Base-by-base conservation (phyloP, 2,329 filamentous ascomycete species). In the Talaromyces islandicus region DNA sequence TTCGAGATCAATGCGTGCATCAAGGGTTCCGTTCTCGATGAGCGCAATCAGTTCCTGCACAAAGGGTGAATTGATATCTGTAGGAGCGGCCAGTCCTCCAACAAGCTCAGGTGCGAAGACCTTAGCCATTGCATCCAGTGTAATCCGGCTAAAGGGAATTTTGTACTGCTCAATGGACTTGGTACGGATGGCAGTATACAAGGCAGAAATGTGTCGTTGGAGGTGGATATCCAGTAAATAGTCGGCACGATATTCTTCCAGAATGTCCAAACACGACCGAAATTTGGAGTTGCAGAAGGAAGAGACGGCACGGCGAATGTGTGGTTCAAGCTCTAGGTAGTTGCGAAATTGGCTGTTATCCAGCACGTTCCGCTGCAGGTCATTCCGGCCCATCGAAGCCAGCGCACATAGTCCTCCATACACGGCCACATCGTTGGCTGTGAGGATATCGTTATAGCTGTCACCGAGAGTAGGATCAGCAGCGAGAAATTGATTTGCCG, bases 141-240 rank as follows among this genome's bases (percentile, higher is more conserved):
- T 92, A 63, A 97, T 91, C 65, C 88, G 88, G 48, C 89, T 95
- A 74, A 96, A 99, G 0, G 94, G 92, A 25, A 91, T 83, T 67
- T 96, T 89, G 76, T 97, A 97, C 70, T 96, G 91, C 25, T 92
- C 85, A 61, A 99, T 97, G 69, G 92, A 93, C 78, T 97, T 97
- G 69, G 84, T 89, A 61, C 94, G 86, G 66, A 99, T 92, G 54
- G 81, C 79, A 11, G 83, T 79, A 76, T 92, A 94, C 21, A 99
- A 80, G 1, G 78, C 76, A 41, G 82, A 70, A 19, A 97, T 80
- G 65, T 96, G 90, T 63, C 82, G 85, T 61, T 90, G 87, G 7
- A 99, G 83, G 72, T 96, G 88, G 21, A 96, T 79, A 70, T 99
- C 94, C 5, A 97, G 85, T n/a, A 92, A 81, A 72, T 94, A 97